These are phyloP conservation scores for Metschnikowia henanensis DNA, from an alignment of 805 yeast genomes.

Conservation along the genomic window DNA sequence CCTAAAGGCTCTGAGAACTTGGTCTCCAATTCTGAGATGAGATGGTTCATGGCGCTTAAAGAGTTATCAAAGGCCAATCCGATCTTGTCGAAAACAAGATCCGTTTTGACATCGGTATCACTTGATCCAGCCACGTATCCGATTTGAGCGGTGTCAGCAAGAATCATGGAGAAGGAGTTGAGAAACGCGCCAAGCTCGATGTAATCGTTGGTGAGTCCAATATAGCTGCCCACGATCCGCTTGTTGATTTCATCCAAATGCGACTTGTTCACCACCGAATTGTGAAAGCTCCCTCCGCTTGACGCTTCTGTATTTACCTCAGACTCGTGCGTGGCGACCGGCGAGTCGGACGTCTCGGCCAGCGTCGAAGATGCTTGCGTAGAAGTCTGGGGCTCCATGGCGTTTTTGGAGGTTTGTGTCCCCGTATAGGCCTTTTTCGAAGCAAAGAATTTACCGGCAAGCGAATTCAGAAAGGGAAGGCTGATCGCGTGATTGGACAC, in stretches of 20 bases:
- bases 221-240: conserved; percentile 51
- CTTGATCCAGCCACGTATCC: conserved; percentile 19
- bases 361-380: conserved; percentile 17
- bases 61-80: conserved; percentile 85
- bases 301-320: conserved; percentile 15
- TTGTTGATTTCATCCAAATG: conserved; percentile 60
- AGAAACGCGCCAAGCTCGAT: conserved; percentile 70
- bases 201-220: conserved; percentile 61
- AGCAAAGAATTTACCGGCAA: conserved; percentile 10
- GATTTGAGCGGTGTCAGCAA: conserved; percentile 29
- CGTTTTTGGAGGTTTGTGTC: neutral
- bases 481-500: conserved; percentile 24
- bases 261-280: conserved; percentile 21
- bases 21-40: conserved; percentile 53
- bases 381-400: conserved; percentile 22
- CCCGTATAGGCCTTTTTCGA: conserved; percentile 1
- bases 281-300: conserved; percentile 13
- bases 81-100: conserved; percentile 60
- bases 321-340: conserved; percentile 1
- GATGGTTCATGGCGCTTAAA: conserved; percentile 49
- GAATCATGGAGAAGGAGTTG: conserved; percentile 53
- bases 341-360: conserved; percentile 21
- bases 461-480: conserved; percentile 33
- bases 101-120: conserved; percentile 30
- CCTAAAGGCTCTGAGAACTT: conserved; percentile 68